phyloP scores from a whole-genome alignment of 2,329 filamentous ascomycete species.

The Phialophora expanda region DNA sequence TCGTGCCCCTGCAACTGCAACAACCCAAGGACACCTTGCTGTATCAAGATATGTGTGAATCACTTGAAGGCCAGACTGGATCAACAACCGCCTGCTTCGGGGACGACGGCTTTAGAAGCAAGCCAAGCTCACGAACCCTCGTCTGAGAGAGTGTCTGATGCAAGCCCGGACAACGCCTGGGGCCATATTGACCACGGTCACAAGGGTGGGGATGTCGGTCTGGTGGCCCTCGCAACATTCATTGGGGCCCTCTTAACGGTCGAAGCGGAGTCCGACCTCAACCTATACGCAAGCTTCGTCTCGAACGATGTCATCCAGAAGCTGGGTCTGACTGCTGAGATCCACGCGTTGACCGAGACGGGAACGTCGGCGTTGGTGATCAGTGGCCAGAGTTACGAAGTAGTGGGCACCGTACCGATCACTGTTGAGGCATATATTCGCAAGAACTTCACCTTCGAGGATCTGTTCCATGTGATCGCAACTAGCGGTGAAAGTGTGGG shows the following conservation, averaged over 20 bases:
- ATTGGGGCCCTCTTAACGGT: not conserved
- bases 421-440: not conserved
- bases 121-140: not conserved
- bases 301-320: not conserved
- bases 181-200: not conserved
- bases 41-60: no score
- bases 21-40: no score
- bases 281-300: not conserved
- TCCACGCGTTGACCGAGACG: not conserved
- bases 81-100: not conserved
- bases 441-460: not conserved
- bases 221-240: not conserved
- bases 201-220: not conserved
- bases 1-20: no score
- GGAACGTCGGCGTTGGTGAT: not conserved
- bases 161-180: not conserved
- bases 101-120: not conserved
- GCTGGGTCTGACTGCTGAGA: not conserved
- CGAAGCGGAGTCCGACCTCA: not conserved
- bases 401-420: not conserved
- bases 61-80: no score
- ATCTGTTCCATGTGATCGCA: constrained; percentile 2
- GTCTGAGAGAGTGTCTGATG: not conserved
- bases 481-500: not conserved
- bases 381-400: not conserved